phyloP scores from a whole-genome alignment of 2,329 filamentous ascomycete genomes.

The Lachnellula hyalina region DNA sequence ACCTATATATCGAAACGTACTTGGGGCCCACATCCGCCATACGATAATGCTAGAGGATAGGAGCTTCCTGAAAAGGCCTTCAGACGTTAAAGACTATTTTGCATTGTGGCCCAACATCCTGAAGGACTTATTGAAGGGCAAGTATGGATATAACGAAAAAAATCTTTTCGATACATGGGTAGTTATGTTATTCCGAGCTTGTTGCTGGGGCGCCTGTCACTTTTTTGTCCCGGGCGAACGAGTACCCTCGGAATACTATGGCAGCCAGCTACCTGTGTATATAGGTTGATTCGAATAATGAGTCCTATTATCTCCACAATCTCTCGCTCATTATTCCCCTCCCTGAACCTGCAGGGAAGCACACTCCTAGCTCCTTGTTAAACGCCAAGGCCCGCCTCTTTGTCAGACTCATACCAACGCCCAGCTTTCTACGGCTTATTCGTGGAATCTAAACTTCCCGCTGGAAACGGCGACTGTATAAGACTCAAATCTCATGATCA shows the following conservation, averaged over 20 bases:
- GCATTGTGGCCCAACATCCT: conserved; percentile 9
- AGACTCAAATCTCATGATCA: too few relatives aligned
- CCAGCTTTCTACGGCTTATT: too few relatives aligned
- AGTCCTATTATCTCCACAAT: too few relatives aligned
- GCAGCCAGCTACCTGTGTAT: conserved; percentile 20
- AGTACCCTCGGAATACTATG: conserved; percentile 18
- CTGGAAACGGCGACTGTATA: too few relatives aligned
- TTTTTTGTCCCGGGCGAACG: conserved; percentile 20
- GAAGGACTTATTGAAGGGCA: conserved; percentile 7
- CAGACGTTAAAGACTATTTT: conserved; percentile 17
- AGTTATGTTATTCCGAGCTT: conserved; percentile 20
- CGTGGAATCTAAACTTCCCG: too few relatives aligned
- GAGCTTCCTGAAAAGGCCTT: too few relatives aligned
- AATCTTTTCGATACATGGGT: conserved; percentile 19
- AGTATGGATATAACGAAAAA: conserved; percentile 6
- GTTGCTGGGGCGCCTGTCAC: conserved; percentile 21
- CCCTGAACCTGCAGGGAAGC: too few relatives aligned
- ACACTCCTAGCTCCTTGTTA: too few relatives aligned
- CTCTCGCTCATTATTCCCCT: too few relatives aligned
- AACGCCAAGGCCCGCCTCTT: too few relatives aligned
- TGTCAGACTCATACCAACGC: too few relatives aligned
- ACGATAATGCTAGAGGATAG: conserved; percentile 11
- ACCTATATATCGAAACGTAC: conserved; percentile 9
- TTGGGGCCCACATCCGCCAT: conserved; percentile 14
- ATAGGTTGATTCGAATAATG: conserved; percentile 9